Base-by-base conservation (phyloP, 73 alveolate species). In the Paramecium sonneborni region DNA sequence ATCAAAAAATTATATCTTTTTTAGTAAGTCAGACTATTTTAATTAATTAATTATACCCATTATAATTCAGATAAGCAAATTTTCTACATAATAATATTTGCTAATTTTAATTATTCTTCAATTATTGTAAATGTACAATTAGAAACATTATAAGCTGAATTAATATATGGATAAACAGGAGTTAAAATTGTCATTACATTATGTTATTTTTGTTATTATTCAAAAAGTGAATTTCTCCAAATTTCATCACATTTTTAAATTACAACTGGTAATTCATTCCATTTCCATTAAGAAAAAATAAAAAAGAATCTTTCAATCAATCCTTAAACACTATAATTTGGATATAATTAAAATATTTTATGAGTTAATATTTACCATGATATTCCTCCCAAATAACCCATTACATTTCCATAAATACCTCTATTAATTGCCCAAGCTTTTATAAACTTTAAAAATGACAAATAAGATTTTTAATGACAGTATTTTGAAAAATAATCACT, bases 361-460 rank as follows among this genome's bases (percentile, higher is more conserved):
- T 98, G 98, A 9, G 96, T 99, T 37, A 98, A 86, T 67, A 98
- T 98, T 15, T 98, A 98, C 98, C 98, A 98, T 8, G 99, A 98
- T 8, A 98, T 98, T 14, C 99, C 99, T 39, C 99, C 99, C 34
- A 96, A 95, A 92, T 94, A 98, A 0, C 99, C 99, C 92, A 98
- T 95, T 20, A 97, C 98, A 94, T 96, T 96, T 11, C 98, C 93
- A 92, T 97, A 97, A 3, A 98, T 93, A 44, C 99, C 99, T 88
- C 99, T 95, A 90, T 95, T 95, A 89, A 95, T 96, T 46, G 99
- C 99, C 99, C 99, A 98, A 39, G 97, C 94, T 87, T 98, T 98
- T 5, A 98, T 94, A 32, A 96, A 95, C 88, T 98, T 95, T 48
- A 98, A 85, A 6, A 99, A 95, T 44, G 95, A 76, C 84, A 95